Base-by-base conservation (phyloP, 2,329 filamentous ascomycete genomes). In the Coniochaeta prunicola region DNA sequence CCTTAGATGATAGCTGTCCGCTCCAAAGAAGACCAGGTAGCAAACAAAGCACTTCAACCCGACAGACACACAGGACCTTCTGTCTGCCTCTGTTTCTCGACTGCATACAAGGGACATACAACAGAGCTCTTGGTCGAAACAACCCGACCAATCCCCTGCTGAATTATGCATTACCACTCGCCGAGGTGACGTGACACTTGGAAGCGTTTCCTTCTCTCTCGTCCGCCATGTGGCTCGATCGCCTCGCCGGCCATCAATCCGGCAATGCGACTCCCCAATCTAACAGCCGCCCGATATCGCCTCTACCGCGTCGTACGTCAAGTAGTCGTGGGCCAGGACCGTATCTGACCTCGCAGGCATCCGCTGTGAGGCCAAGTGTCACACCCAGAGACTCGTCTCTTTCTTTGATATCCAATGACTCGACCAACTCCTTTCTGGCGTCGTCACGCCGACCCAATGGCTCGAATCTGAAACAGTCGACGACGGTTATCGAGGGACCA, bases 211-310 rank as follows among this genome's bases (percentile, higher is more conserved):
- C 24, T 13, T 50, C 24, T 50, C 45, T 7, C 28, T 17, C 31
- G 21, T 59, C 61, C 67, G 74, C 67, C 67, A 96, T 96, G 91
- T 96, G 92, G 92, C 85, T 96, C 70, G 92, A 96, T 77, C 88
- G 92, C 71, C 85, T 96, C 64, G 87, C 89, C 64, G 86, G 82
- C 67, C 87, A 89, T 73, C 83, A 71, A 77, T 84, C 74, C 61
- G 76, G 74, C 64, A 79, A 83, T 59, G 80, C 83, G 63, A 84
- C 85, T 60, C 83, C 74, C 61, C 79, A 85, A 68, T 76, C 85
- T 61, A 80, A 80, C 60, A 86, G 82, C 70, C 85, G 91, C 70
- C 78, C 87, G 56, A 89, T 85, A 69, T 92, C 91, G 63, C 89
- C 90, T 54, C 81, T 86, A 30, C 82, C 85, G 42, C 83, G 83